phyloP scores from a whole-genome alignment of 176 grass and related monocot species.

The Aegilops tauschii region DNA sequence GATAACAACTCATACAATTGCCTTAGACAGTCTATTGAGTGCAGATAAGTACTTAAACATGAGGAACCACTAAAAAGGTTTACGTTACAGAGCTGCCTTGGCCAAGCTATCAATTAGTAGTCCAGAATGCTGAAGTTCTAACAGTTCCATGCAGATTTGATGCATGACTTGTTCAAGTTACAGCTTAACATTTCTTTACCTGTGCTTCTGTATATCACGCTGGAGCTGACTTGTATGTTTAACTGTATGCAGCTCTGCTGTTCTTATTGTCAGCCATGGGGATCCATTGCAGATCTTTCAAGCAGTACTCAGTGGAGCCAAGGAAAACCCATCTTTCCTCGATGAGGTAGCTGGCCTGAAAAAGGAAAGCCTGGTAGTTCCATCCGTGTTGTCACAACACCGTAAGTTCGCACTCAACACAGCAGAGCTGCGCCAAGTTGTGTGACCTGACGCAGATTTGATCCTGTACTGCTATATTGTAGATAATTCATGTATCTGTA shows the following conservation, averaged over 20 bases:
- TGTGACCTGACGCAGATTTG: constrained; percentile 20
- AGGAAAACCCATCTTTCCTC: constrained; percentile 44
- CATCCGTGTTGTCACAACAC: constrained; percentile 54
- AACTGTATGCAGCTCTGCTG: constrained; percentile 41
- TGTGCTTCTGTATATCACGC: neutral
- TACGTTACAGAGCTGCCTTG: neutral
- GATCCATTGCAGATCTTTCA: constrained; percentile 91
- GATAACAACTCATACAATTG: neutral
- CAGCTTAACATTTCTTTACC: neutral
- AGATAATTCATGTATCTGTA: neutral
- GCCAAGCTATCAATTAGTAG: neutral
- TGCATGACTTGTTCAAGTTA: neutral
- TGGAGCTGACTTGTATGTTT: neutral
- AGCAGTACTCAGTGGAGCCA: constrained; percentile 52
- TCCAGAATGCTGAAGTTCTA: neutral
- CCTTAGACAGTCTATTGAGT: neutral
- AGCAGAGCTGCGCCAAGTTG: constrained; percentile 57
- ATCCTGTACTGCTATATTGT: neutral
- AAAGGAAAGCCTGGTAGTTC: constrained; percentile 21
- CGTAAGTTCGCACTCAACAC: constrained; percentile 66
- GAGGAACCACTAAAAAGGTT: neutral
- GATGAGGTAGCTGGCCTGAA: constrained; percentile 10
- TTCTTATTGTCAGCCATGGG: constrained; percentile 83
- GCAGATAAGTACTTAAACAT: neutral
- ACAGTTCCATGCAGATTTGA: neutral